Conservation (phyloP, 2,329 filamentous ascomycete genomes). For the Ambrosiella xylebori region DNA sequence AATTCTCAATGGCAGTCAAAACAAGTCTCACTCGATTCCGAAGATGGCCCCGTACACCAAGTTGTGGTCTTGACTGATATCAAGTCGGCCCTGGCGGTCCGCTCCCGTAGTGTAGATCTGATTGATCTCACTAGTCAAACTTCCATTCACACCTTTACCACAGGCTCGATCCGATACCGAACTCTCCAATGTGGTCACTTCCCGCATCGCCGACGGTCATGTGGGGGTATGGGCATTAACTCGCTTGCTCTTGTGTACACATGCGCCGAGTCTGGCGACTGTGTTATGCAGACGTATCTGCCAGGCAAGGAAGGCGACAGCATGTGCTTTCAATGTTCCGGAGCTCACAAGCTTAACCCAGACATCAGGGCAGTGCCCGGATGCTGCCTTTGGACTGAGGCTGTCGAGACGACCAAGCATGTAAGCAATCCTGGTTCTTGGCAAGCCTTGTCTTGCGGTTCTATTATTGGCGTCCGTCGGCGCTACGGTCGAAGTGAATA, state of each 20-base stretch:
- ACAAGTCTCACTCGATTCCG: conserved; percentile 24
- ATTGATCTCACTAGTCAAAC: conserved; percentile 26
- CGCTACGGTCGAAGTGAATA: conserved; percentile 19
- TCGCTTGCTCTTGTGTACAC: conserved; percentile 50
- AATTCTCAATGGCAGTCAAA: conserved; percentile 30
- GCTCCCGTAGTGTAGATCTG: conserved; percentile 41
- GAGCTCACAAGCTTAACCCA: conserved; percentile 18
- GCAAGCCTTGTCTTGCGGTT: conserved; percentile 43
- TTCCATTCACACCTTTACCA: conserved; percentile 44
- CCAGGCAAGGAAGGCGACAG: conserved; percentile 34
- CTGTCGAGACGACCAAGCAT: conserved; percentile 32
- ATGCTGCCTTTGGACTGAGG: conserved; percentile 34
- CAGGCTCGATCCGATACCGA: conserved; percentile 38
- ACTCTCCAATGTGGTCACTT: conserved; percentile 45
- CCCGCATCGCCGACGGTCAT: conserved; percentile 31
- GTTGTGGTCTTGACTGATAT: conserved; percentile 42
- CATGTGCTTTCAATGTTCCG: conserved; percentile 35
- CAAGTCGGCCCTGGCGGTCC: conserved; percentile 42
- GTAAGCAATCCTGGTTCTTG: conserved; percentile 48
- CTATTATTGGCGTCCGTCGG: conserved; percentile 44
- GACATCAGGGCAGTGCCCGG: conserved; percentile 23
- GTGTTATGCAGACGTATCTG: conserved; percentile 47
- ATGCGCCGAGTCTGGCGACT: conserved; percentile 39
- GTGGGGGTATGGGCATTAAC: conserved; percentile 37
- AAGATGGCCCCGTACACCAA: conserved; percentile 22